phyloP scores from a whole-genome alignment of 148 eudicot genomes.

The Dianthus caryophyllus region DNA sequence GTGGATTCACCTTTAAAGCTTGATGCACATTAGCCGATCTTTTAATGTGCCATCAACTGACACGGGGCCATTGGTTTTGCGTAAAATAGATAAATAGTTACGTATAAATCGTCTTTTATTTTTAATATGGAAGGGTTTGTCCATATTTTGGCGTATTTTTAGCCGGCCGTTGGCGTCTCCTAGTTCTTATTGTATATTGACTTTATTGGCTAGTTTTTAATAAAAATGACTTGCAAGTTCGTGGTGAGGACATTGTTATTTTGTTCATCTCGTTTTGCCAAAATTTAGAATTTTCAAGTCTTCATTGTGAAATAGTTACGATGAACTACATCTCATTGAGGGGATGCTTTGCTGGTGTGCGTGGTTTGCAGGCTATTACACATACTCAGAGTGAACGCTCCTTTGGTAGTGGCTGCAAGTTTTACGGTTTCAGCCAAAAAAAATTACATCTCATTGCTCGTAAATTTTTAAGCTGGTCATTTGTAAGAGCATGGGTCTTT shows the following conservation, averaged over 20 bases:
- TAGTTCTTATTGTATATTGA: conserved; percentile 21
- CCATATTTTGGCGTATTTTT: conserved; percentile 24
- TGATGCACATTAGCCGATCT: background rate
- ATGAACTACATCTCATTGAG: too few species aligned
- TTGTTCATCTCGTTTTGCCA: too few species aligned
- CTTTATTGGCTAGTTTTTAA: conserved; percentile 1
- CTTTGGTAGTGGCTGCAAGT: too few species aligned
- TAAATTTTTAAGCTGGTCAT: too few species aligned
- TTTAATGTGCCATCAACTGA: background rate
- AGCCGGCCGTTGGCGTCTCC: conserved; percentile 11
- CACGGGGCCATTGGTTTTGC: background rate
- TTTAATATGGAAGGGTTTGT: conserved; percentile 19
- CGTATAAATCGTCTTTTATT: background rate
- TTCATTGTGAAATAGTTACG: too few species aligned
- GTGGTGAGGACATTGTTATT: background rate
- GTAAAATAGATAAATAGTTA: conserved; percentile 4
- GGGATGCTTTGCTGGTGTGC: too few species aligned
- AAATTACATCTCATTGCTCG: too few species aligned
- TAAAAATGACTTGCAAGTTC: background rate
- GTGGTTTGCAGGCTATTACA: too few species aligned
- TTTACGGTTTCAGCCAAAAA: too few species aligned
- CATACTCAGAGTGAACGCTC: too few species aligned
- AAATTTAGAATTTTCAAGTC: too few species aligned
- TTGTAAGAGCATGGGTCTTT: too few species aligned
- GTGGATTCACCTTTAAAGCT: background rate